Evolutionary conservation across 2,329 filamentous ascomycete species (phyloP).

Genomic region (Plenodomus biglobosus): DNA sequence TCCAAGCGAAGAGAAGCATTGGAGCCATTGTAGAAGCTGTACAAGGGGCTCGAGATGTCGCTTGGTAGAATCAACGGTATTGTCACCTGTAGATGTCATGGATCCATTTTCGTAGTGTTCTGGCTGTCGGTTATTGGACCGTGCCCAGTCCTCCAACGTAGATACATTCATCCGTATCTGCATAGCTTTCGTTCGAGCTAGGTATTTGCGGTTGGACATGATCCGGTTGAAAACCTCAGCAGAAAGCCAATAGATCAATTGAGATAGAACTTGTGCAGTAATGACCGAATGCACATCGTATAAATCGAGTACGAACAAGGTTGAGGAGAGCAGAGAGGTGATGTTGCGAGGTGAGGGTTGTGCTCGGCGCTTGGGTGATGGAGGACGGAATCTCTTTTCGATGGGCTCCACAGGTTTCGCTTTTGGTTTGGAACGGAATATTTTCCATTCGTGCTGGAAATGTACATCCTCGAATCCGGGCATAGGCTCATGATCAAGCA

Average conservation of each 20-base stretch:
- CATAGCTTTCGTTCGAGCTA: constrained; percentile 97
- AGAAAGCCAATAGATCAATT: constrained; percentile 93
- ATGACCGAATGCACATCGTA: constrained; percentile 99
- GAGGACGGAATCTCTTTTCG: constrained; percentile 88
- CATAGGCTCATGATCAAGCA: constrained; percentile 98
- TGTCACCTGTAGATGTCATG: constrained; percentile 80
- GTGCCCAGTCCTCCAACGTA: constrained; percentile 91
- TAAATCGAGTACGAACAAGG: constrained; percentile 94
- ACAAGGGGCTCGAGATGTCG: constrained; percentile 87
- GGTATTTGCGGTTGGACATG: constrained; percentile 92
- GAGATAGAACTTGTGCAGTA: constrained; percentile 84
- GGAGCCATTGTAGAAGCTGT: constrained; percentile 93
- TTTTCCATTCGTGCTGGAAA: constrained; percentile 98
- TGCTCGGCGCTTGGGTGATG: constrained; percentile 87
- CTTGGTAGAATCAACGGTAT: constrained; percentile 79
- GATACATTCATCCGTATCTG: constrained; percentile 99
- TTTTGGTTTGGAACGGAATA: constrained; percentile 89
- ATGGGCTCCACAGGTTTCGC: constrained; percentile 80
- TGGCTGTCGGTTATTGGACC: constrained; percentile 87
- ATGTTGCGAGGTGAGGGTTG: constrained; percentile 94
- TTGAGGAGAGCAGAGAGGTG: constrained; percentile 91
- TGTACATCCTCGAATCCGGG: constrained; percentile 95
- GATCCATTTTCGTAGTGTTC: constrained; percentile 95
- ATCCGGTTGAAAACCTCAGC: constrained; percentile 97
- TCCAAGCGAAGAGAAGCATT: constrained; percentile 92